A percentile compares a stretch with the other conserved stretches of the same genome.
Evolutionary conservation across 2,329 filamentous ascomycete genomes (phyloP).

Genomic region (Botrytis tulipae): DNA sequence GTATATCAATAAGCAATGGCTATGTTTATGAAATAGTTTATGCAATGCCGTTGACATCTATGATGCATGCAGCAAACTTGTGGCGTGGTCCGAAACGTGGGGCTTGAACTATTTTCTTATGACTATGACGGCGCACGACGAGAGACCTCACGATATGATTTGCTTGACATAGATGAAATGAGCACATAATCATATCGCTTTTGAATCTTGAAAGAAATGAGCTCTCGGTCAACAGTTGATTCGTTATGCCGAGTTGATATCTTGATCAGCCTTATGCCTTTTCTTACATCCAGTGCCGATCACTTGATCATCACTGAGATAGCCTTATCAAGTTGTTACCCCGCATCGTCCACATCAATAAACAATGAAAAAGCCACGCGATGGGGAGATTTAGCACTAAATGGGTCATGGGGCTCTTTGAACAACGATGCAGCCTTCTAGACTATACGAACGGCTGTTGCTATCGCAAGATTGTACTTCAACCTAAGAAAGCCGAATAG

Average conservation of each 20-base stretch:
- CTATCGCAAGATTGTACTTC: conserved; percentile 5
- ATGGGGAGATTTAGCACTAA: background rate
- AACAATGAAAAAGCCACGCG: background rate
- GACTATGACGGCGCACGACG: background rate
- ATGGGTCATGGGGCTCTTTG: background rate
- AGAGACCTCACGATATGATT: background rate
- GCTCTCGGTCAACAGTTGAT: background rate
- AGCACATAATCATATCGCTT: background rate
- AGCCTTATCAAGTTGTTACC: background rate
- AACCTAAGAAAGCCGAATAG: background rate
- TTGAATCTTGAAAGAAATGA: background rate
- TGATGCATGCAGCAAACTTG: background rate
- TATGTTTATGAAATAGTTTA: background rate
- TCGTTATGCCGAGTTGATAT: background rate
- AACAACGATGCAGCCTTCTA: background rate
- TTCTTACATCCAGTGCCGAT: background rate
- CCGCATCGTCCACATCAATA: background rate
- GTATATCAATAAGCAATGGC: background rate
- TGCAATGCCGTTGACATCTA: background rate
- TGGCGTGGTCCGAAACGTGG: background rate
- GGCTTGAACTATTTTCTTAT: background rate
- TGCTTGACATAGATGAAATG: background rate
- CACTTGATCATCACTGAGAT: background rate
- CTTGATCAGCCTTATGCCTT: background rate
- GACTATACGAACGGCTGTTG: background rate